A percentile compares a stretch with the other conserved stretches of the same genome.
Conservation (phyloP, 768 basidiomycete genomes). For the Macrocybe gigantea region DNA sequence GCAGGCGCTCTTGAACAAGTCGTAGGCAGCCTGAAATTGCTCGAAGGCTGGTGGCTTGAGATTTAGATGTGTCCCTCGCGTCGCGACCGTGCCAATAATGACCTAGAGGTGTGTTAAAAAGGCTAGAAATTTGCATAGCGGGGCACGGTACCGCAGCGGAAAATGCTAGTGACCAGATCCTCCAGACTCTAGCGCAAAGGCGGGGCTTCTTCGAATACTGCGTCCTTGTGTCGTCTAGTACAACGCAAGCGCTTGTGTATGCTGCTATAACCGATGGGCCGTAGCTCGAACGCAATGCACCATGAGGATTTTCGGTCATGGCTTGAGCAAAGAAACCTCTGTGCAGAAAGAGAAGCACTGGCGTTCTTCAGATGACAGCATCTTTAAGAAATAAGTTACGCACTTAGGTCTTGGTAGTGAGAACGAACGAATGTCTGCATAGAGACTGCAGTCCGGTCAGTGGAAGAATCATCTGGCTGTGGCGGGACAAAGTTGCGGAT, state of each 20-base stretch:
- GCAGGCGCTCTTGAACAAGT: conserved; percentile 38
- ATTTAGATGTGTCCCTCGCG: conserved; percentile 34
- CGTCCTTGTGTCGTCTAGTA: conserved; percentile 33
- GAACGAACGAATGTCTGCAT: conserved; percentile 37
- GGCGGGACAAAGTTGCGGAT: conserved; percentile 33
- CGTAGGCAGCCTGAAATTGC: conserved; percentile 41
- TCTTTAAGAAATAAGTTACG: conserved; percentile 9
- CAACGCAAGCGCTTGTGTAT: conserved; percentile 43
- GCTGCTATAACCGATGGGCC: conserved; percentile 45
- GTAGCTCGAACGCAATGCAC: conserved; percentile 44
- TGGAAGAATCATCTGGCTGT: conserved; percentile 12
- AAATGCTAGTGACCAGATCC: conserved; percentile 54
- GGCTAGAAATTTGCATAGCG: background rate
- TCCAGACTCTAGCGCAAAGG: conserved; percentile 48
- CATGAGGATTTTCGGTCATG: conserved; percentile 37
- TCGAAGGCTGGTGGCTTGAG: conserved; percentile 40
- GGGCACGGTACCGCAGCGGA: conserved; percentile 40
- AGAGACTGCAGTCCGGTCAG: conserved; percentile 28
- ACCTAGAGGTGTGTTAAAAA: conserved; percentile 25
- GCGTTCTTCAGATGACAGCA: conserved; percentile 5
- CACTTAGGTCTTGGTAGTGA: conserved; percentile 42
- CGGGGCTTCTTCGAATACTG: conserved; percentile 39
- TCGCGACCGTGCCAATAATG: conserved; percentile 49
- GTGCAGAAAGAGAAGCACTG: conserved; percentile 52
- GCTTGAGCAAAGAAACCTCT: conserved; percentile 54